phyloP scores from a whole-genome alignment of 1,284 basidiomycete genomes.

The Sanguinoderma infundibulare region DNA sequence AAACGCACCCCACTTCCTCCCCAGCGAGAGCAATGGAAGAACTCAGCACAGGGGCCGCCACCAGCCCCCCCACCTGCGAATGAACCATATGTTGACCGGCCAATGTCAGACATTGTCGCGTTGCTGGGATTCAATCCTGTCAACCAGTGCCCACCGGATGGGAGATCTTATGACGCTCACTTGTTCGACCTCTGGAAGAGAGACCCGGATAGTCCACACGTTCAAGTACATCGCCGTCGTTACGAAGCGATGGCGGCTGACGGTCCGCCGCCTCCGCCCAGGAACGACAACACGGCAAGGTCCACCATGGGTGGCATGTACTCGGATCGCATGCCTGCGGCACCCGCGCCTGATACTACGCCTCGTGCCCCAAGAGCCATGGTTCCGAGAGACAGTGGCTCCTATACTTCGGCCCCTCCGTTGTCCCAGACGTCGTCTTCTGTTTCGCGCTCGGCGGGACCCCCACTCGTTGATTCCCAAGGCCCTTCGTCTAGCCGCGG shows the following conservation, averaged over 20 bases:
- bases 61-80: neutral
- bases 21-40: constrained; percentile 19
- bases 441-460: constrained; percentile 2
- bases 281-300: neutral
- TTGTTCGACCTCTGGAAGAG: too few relatives aligned
- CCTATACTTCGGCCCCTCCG: constrained; percentile 3
- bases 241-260: constrained; percentile 37
- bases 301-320: constrained; percentile 26
- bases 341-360: constrained; percentile 28
- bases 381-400: constrained; percentile 26
- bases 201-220: neutral
- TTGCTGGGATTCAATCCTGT: neutral
- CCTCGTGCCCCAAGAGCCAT: constrained; percentile 46
- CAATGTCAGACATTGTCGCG: neutral
- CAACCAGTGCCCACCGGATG: neutral
- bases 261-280: constrained; percentile 7
- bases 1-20: constrained; percentile 29
- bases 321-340: constrained; percentile 25
- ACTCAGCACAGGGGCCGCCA: neutral
- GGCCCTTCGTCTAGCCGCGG: neutral
- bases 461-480: neutral
- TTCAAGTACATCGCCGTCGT: neutral
- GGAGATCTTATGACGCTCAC: neutral
- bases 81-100: neutral
- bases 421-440: constrained; percentile 6